These are phyloP conservation scores for Pleurozium schreberi DNA, from an alignment of 225 moss, liverwort and hornwort genomes.

Conservation along the genomic window DNA sequence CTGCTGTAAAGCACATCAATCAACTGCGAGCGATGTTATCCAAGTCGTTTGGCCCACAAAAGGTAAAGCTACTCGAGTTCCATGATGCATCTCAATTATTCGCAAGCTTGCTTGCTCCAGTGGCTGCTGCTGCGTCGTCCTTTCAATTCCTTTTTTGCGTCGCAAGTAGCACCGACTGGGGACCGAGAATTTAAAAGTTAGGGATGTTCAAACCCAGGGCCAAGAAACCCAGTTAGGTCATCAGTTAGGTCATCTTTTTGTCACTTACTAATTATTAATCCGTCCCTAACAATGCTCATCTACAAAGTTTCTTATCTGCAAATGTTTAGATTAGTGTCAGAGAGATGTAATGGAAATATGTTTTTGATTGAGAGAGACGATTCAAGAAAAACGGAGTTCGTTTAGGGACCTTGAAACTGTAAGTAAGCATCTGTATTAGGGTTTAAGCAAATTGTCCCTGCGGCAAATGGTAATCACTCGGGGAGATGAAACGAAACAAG, in stretches of 20 bases:
- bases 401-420: not conserved
- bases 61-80: not conserved
- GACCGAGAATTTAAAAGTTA: not conserved
- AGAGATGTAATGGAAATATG: not conserved
- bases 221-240: not conserved
- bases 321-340: not conserved
- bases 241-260: not conserved
- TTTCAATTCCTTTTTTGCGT: too few species aligned
- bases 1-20: constrained; percentile 19
- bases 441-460: not conserved
- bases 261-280: too few species aligned
- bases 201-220: not conserved
- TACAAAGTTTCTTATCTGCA: not conserved
- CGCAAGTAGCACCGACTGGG: not conserved
- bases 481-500: not conserved
- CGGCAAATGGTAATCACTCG: not conserved
- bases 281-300: not conserved
- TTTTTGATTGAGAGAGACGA: too few species aligned
- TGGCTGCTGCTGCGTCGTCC: not conserved
- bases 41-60: not conserved
- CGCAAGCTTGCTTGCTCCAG: too few species aligned
- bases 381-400: not conserved
- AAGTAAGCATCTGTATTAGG: not conserved
- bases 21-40: constrained; percentile 20
- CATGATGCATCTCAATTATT: not conserved